Conservation (phyloP, 495 filamentous ascomycete genomes). For the Tuber borchii region DNA sequence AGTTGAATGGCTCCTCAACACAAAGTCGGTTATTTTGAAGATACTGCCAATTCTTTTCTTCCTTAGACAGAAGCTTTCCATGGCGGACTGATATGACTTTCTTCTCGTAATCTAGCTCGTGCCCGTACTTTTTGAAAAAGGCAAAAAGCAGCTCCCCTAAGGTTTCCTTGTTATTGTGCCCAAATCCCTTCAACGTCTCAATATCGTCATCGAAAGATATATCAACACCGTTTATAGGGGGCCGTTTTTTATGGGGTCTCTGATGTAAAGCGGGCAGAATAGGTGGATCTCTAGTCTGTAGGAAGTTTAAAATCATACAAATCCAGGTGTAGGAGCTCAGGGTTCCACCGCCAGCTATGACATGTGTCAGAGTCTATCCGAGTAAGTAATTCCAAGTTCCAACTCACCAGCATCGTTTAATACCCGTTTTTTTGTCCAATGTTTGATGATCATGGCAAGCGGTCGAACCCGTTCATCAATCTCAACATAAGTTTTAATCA, state of each 20-base stretch:
- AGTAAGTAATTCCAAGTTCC: conserved; percentile 7
- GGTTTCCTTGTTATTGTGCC: conserved; percentile 71
- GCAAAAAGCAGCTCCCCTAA: conserved; percentile 78
- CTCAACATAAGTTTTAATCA: conserved; percentile 96
- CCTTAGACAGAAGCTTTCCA: conserved; percentile 73
- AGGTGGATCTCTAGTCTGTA: conserved; percentile 82
- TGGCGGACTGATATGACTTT: conserved; percentile 79
- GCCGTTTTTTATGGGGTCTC: conserved; percentile 56
- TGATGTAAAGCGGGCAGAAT: conserved; percentile 83
- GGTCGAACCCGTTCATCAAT: conserved; percentile 86
- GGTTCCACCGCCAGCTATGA: conserved; percentile 77
- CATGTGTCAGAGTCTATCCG: conserved; percentile 20
- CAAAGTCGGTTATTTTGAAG: conserved; percentile 73
- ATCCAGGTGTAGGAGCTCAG: conserved; percentile 99
- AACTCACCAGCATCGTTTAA: conserved; percentile 88
- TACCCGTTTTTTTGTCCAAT: conserved; percentile 89
- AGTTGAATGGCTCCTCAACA: conserved; percentile 96
- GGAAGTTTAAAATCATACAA: conserved; percentile 93
- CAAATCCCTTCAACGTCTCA: conserved; percentile 62
- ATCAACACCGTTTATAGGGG: conserved; percentile 55
- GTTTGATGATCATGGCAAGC: conserved; percentile 90
- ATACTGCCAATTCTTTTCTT: conserved; percentile 75
- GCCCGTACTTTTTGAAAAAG: conserved; percentile 89
- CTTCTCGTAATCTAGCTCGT: conserved; percentile 85
- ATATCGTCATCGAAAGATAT: conserved; percentile 82